Evolutionary conservation across 495 filamentous ascomycete genomes (phyloP).

Genomic region (Chaetomium tenue): DNA sequence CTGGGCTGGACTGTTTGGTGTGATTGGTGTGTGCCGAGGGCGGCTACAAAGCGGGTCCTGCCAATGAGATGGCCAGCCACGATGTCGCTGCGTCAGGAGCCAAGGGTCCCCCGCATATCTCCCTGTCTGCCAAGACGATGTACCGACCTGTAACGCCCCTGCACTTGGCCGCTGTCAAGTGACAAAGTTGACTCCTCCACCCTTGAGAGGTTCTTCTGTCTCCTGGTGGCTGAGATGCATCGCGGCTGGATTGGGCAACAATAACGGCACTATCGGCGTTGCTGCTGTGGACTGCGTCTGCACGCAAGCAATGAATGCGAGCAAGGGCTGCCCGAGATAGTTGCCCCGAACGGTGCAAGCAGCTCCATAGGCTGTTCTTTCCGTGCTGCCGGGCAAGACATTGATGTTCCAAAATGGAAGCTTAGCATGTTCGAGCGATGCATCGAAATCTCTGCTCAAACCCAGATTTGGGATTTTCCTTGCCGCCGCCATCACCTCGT

Average conservation of each 20-base stretch:
- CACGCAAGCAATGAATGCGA: not conserved
- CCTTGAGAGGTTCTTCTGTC: not conserved
- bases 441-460: not conserved
- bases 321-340: not conserved
- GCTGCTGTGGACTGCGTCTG: not conserved
- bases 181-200: slow-evolving; percentile 17
- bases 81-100: slow-evolving; percentile 24
- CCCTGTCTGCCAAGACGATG: slow-evolving; percentile 21
- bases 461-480: not conserved
- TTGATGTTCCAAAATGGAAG: not conserved
- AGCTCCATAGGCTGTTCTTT: too few species aligned
- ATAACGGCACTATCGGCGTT: slow-evolving; percentile 1
- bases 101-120: slow-evolving; percentile 21
- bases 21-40: slow-evolving; percentile 45
- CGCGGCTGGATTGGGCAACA: slow-evolving; percentile 1
- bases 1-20: slow-evolving; percentile 26
- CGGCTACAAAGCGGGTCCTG: slow-evolving; percentile 39
- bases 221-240: not conserved
- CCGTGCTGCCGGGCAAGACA: too few species aligned
- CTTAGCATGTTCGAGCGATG: not conserved
- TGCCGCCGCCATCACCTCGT: not conserved
- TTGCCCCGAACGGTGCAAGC: not conserved
- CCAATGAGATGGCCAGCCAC: slow-evolving; percentile 41
- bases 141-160: slow-evolving; percentile 34
- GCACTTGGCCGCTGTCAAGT: slow-evolving; percentile 35